phyloP scores from a whole-genome alignment of 2,329 filamentous ascomycete species.

The Microcyclospora tardicrescens region DNA sequence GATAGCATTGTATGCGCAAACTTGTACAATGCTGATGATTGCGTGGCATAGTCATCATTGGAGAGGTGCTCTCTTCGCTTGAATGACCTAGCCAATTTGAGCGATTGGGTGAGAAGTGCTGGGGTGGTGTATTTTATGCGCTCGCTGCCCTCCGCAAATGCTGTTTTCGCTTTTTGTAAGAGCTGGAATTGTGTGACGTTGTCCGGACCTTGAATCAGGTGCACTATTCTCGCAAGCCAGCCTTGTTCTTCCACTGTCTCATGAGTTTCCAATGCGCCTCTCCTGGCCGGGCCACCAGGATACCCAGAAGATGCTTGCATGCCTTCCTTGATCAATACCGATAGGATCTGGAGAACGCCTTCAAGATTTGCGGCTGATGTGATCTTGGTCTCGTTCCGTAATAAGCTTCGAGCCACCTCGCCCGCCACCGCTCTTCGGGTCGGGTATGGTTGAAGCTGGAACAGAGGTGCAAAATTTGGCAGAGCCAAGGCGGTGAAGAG shows the following conservation, averaged over 20 bases:
- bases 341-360: slow-evolving; percentile 75
- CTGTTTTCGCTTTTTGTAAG: slow-evolving; percentile 73
- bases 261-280: slow-evolving; percentile 74
- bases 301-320: slow-evolving; percentile 70
- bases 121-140: slow-evolving; percentile 92
- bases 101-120: slow-evolving; percentile 74
- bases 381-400: slow-evolving; percentile 71
- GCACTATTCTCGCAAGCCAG: slow-evolving; percentile 84
- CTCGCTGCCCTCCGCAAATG: slow-evolving; percentile 84
- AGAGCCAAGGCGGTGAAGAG: slow-evolving; percentile 93
- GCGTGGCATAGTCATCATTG: slow-evolving; percentile 58
- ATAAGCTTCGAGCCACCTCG: slow-evolving; percentile 69
- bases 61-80: slow-evolving; percentile 83
- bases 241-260: slow-evolving; percentile 98
- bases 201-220: slow-evolving; percentile 68
- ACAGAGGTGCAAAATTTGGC: slow-evolving; percentile 79
- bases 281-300: slow-evolving; percentile 59
- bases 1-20: slow-evolving; percentile 86
- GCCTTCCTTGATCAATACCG: slow-evolving; percentile 87
- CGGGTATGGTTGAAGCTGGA: slow-evolving; percentile 83
- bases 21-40: slow-evolving; percentile 77
- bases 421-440: slow-evolving; percentile 83
- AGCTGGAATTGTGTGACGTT: slow-evolving; percentile 89
- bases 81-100: slow-evolving; percentile 78
- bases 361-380: slow-evolving; percentile 67